Evolutionary conservation across 2,329 filamentous ascomycete genomes (phyloP).

Genomic region (Verticillium tricorpus): DNA sequence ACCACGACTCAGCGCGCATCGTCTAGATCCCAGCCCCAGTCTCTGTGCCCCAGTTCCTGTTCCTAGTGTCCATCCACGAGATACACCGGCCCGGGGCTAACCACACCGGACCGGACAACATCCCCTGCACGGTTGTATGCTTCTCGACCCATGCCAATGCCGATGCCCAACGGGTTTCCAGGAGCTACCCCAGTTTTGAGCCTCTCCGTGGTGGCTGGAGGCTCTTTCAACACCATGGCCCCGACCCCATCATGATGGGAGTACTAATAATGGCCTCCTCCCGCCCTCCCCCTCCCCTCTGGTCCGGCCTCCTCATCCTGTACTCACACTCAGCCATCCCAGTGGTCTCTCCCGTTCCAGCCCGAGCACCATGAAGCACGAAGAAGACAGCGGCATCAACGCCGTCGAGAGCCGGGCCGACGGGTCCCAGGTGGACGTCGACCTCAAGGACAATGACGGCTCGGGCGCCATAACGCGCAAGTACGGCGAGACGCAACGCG

Average conservation of each 20-base stretch:
- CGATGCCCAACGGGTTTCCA: background rate
- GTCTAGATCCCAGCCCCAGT: background rate
- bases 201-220: background rate
- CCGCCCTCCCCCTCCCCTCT: too few species aligned
- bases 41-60: background rate
- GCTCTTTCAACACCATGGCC: background rate
- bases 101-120: background rate
- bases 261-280: background rate
- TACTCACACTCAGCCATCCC: background rate
- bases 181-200: background rate
- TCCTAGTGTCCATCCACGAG: background rate
- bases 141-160: background rate
- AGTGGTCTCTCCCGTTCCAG: too few species aligned
- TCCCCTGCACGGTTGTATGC: background rate
- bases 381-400: background rate
- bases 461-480: constrained; percentile 1
- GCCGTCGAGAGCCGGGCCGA: background rate
- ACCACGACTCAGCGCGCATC: background rate
- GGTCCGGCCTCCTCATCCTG: background rate
- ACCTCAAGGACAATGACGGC: background rate
- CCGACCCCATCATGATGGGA: background rate
- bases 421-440: background rate
- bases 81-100: background rate
- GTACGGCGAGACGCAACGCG: constrained; percentile 28
- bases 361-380: background rate